These are phyloP conservation scores for Camelina hispida DNA, from an alignment of 345 rosid genomes.

Conservation along the genomic window DNA sequence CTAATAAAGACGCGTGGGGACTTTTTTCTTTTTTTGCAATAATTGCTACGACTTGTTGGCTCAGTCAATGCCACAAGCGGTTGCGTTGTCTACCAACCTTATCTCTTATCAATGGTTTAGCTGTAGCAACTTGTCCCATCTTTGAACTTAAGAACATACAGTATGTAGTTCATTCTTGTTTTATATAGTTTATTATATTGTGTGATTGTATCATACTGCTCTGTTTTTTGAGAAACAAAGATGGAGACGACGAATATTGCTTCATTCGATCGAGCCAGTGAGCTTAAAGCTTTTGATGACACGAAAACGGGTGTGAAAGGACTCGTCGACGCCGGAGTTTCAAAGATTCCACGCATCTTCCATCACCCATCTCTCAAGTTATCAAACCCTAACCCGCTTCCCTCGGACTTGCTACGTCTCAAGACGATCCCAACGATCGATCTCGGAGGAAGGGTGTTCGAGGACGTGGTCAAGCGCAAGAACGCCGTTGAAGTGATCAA, in stretches of 20 bases:
- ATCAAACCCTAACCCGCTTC: constrained; percentile 7
- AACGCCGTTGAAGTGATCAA: constrained; percentile 1
- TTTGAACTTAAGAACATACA: not conserved
- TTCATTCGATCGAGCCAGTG: constrained; percentile 33
- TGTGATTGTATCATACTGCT: not conserved
- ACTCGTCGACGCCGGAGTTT: constrained; percentile 41
- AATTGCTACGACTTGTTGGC: not conserved
- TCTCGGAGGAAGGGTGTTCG: constrained; percentile 16
- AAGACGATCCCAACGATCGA: constrained; percentile 41
- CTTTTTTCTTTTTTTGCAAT: not conserved
- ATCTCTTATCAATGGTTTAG: not conserved
- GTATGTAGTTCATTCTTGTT: not conserved
- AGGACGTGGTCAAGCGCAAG: not conserved
- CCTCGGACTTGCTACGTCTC: constrained; percentile 1
- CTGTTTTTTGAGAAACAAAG: not conserved
- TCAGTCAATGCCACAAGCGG: not conserved
- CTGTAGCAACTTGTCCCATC: not conserved
- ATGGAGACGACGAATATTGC: constrained; percentile 22
- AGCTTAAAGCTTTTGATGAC: constrained; percentile 49
- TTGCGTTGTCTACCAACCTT: not conserved
- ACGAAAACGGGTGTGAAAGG: constrained; percentile 50
- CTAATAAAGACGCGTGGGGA: not conserved
- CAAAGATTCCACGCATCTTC: constrained; percentile 45
- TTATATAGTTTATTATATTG: not conserved
- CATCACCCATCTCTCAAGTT: constrained; percentile 15